phyloP scores from a whole-genome alignment of 371 early-diverging fungal genomes.

The Mucor racemosus region DNA sequence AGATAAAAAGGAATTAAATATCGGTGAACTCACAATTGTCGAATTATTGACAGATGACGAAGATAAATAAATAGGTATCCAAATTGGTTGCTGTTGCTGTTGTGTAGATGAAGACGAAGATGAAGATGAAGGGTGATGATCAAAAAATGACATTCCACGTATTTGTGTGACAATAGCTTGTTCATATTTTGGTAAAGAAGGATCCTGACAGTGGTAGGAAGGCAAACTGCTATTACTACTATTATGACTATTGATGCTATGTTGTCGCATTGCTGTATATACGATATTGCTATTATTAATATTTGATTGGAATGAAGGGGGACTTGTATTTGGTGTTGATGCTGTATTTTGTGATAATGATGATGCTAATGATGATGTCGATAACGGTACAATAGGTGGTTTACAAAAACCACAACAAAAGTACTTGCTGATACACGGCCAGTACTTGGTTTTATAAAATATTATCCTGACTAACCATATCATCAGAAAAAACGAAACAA shows the following conservation, averaged over 20 bases:
- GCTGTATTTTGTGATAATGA: neutral
- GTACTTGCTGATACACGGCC: conserved; percentile 4
- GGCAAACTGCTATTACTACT: conserved; percentile 30
- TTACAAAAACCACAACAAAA: conserved; percentile 1
- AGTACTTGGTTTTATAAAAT: conserved; percentile 11
- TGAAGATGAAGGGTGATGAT: conserved; percentile 4
- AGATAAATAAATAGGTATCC: conserved; percentile 10
- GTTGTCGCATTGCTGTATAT: neutral
- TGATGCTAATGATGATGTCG: neutral
- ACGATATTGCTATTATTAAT: neutral
- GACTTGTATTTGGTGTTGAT: conserved; percentile 9
- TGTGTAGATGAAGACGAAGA: neutral
- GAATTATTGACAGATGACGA: neutral
- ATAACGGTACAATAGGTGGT: neutral
- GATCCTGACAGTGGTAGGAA: conserved; percentile 33
- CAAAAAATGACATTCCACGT: conserved; percentile 21
- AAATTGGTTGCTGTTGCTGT: neutral
- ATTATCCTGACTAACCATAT: neutral
- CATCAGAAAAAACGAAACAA: neutral
- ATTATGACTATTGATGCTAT: neutral
- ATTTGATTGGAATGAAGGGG: conserved; percentile 37
- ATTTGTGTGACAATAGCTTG: conserved; percentile 52
- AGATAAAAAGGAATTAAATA: neutral
- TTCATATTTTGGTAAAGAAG: conserved; percentile 45
- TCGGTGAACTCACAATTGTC: conserved; percentile 1